Base-by-base conservation (phyloP, 371 early-diverging fungal genomes). In the Syncephalastrum contaminatum region DNA sequence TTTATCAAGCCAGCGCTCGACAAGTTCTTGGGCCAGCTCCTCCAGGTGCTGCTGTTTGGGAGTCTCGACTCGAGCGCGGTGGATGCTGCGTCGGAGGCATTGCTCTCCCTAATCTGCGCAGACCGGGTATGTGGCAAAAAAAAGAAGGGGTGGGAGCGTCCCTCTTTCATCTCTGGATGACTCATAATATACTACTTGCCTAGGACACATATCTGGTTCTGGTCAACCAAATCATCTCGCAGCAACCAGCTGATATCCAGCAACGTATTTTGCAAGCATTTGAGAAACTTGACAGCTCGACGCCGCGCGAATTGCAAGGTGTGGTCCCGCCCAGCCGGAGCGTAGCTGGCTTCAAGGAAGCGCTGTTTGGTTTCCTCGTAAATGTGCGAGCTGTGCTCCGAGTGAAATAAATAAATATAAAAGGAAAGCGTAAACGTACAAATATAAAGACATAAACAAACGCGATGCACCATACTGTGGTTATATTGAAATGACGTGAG, bases 311-410 rank as follows among this genome's bases (percentile, higher is more conserved):
- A 19, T 22, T 59, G 19, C 53, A 43, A 20, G 56, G 57, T 13
- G 43, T 58, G 4, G 19, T 63, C 8, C 62, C 63, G 16, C 55
- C 64, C 24, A 63, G 57, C 43, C 57, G 63, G 25, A 61, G 61
- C 47, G 62, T 63, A 4, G 53, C 69, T 19, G 65, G 46, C 10
- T 77, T 82, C 51, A 64, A 79, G 48, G 81, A 83, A 49, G 70
- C 75, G 3, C 66, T 88, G 44, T 54, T 81, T 51, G 63, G 67
- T 42, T 85, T 86, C 53, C 61, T 88, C 59, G 77, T 86, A 80
- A 75, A 86, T 54, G 87, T 84, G 4, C 73, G 88, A 43, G 88
- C 87, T 45, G 81, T 88, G 10, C 65, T 88, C 51, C 70, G 88
- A 41, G 77, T 85, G 16, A 83, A 84, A 70, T 88, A 75, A 74